Percentiles rank a stretch among this genome's conserved stretches.
Evolutionary conservation across 2,329 filamentous ascomycete species (phyloP).

Genomic region (Alternaria brassicicola): DNA sequence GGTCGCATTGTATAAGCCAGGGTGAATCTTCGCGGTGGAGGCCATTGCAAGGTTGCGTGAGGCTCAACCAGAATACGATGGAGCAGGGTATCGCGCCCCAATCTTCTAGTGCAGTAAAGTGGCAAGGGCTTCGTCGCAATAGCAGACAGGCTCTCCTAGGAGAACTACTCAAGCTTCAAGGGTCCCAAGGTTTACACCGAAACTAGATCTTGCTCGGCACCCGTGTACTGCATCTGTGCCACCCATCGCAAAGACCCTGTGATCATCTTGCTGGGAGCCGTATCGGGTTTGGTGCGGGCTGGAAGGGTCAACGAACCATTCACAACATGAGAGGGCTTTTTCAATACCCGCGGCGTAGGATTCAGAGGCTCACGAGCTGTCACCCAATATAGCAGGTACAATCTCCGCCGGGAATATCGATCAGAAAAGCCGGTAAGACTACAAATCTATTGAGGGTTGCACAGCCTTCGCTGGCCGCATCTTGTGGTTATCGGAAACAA

Average conservation of each 20-base stretch:
- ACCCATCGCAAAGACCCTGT: conserved; percentile 7
- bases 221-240: not conserved
- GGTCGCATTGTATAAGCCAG: not conserved
- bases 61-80: not conserved
- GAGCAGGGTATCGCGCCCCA: not conserved
- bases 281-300: conserved; percentile 1
- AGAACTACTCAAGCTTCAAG: not conserved
- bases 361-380: conserved; percentile 2
- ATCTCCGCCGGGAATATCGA: not conserved
- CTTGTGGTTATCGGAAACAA: not conserved
- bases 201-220: not conserved
- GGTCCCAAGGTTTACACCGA: not conserved
- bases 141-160: not conserved
- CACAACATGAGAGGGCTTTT: not conserved
- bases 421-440: not conserved
- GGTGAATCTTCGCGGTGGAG: conserved; percentile 10
- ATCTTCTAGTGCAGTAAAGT: not conserved
- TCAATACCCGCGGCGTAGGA: not conserved
- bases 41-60: conserved; percentile 17
- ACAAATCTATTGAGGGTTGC: not conserved
- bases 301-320: not conserved
- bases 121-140: not conserved
- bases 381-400: conserved; percentile 7
- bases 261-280: conserved; percentile 8
- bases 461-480: not conserved